phyloP scores from a whole-genome alignment of 164 flowering plant species.

The Stephania yunnanensis region DNA sequence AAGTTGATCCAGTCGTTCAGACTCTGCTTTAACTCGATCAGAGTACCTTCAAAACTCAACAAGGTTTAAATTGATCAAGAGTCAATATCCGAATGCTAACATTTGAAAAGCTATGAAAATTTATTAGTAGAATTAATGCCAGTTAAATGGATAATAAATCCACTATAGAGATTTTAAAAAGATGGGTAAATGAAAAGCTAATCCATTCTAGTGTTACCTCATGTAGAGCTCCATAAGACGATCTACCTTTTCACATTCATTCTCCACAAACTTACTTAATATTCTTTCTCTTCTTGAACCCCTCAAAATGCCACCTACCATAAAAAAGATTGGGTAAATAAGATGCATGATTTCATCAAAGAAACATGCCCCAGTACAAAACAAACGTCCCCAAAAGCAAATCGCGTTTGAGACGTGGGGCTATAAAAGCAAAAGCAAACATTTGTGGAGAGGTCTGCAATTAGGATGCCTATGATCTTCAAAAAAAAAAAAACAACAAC shows the following conservation, averaged over 20 bases:
- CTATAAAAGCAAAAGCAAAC: neutral
- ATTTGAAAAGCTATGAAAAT: neutral
- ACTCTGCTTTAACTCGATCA: constrained; percentile 75
- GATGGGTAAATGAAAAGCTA: neutral
- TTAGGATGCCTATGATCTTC: no score
- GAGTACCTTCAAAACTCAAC: constrained; percentile 53
- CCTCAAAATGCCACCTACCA: constrained; percentile 73
- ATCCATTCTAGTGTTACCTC: constrained; percentile 36
- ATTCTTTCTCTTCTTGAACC: constrained; percentile 93
- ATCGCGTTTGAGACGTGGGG: neutral
- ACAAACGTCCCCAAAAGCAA: neutral
- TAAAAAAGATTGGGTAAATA: neutral
- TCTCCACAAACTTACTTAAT: constrained; percentile 89
- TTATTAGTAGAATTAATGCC: neutral
- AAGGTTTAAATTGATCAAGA: neutral
- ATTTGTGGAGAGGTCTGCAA: neutral
- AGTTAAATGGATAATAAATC: neutral
- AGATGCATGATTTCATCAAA: neutral
- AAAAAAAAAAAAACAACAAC: no score
- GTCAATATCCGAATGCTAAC: neutral
- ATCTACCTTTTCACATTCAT: constrained; percentile 94
- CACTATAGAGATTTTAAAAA: neutral
- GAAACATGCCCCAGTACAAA: neutral
- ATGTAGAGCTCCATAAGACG: constrained; percentile 92
- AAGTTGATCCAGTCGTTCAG: constrained; percentile 56